Base-by-base conservation (phyloP, 352 stramenopile genomes). In the Pythium periplocum region DNA sequence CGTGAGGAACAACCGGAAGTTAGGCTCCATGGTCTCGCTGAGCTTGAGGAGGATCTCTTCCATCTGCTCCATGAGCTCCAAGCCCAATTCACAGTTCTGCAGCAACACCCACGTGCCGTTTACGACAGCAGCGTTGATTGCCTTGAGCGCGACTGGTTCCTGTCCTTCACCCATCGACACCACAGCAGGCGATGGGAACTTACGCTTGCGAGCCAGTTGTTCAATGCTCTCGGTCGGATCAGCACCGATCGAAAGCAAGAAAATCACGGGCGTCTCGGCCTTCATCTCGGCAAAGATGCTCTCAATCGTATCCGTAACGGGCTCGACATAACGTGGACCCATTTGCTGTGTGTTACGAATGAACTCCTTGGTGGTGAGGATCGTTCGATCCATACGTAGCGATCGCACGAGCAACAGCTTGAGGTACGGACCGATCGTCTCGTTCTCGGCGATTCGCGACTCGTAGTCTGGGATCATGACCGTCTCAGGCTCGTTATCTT, bases 81-180 rank as follows among this genome's bases (percentile, higher is more conserved):
- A 72, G 10, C 96, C 96, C 11, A 99, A 77, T 47, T 99, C 96
- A 57, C 96, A 99, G 65, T 99, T 99, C 66, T 99, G 97, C 31
- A 99, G 68, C 10, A 99, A 61, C 31, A 99, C 96, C 96, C 97
- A 99, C 43, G 88, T 99, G 43, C 92, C 97, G 66, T 98, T 98
- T 4, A 97, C 90, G 17, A 98, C 93, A 2, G 93, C 96, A 30
- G 87, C 85, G 46, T 98, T 98, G 65, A 99, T 98, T 32, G 94
- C 96, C 57, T 98, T 98, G 38, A 98, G 75, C 0, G 96, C 97
- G 12, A 99, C 96, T 6, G 92, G 95, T 59, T 99, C 96, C 69
- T 99, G 96, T 10, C 96, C 97, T 89, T 99, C 96, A 51, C 97
- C 97, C 72, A 99, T 93, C 1, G 94, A 98, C 59, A 99, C 98